Conservation (phyloP, 106 monocot genomes). For the Posidonia australis region DNA sequence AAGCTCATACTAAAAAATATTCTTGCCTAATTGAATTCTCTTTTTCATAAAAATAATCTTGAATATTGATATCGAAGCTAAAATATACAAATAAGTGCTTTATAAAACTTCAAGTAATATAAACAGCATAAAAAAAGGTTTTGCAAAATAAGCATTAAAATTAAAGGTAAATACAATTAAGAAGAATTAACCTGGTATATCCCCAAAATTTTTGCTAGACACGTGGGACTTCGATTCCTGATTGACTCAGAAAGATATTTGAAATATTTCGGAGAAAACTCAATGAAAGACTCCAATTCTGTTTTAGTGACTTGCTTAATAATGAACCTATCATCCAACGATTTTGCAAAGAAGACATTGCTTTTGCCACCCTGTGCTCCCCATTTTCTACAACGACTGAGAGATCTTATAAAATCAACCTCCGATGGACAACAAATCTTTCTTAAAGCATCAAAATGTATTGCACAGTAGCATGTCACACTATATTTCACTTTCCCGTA, state of each 20-base stretch:
- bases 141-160: background rate
- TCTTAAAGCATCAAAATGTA: slow-evolving; percentile 56
- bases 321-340: slow-evolving; percentile 87
- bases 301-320: slow-evolving; percentile 92
- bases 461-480: slow-evolving; percentile 73
- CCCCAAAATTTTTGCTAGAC: slow-evolving; percentile 81
- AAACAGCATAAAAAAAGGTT: background rate
- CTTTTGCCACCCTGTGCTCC: slow-evolving; percentile 90
- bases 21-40: background rate
- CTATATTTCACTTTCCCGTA: slow-evolving; percentile 53
- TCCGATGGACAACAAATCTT: slow-evolving; percentile 73
- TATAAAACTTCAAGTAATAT: background rate
- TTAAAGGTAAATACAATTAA: background rate
- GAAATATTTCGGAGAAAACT: slow-evolving; percentile 75
- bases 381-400: slow-evolving; percentile 94
- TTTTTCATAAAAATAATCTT: background rate
- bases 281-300: slow-evolving; percentile 74
- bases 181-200: slow-evolving; percentile 59
- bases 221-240: slow-evolving; percentile 65
- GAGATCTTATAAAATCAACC: slow-evolving; percentile 68
- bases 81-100: background rate
- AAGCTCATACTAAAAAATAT: no score
- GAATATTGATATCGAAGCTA: no score
- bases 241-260: slow-evolving; percentile 79
- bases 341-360: slow-evolving; percentile 92